A percentile compares a stretch with the other conserved stretches of the same genome.
Evolutionary conservation across 495 filamentous ascomycete genomes (phyloP).

Genomic region (Bombardia bombarda): DNA sequence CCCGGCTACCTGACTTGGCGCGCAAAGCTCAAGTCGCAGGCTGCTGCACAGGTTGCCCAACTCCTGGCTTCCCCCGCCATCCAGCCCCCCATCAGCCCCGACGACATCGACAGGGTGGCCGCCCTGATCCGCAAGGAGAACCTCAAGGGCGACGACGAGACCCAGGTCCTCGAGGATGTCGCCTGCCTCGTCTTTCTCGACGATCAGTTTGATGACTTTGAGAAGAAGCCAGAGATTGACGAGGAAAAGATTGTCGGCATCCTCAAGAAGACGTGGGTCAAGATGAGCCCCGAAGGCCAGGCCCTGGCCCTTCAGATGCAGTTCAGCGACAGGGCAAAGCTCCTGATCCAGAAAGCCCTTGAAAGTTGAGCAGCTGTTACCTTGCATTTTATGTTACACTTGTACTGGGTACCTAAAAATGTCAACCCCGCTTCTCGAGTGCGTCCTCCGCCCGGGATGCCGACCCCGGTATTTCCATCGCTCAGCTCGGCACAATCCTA

Average conservation of each 20-base stretch:
- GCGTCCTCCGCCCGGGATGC: too few species aligned
- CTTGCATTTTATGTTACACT: too few species aligned
- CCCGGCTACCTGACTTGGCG: conserved; percentile 72
- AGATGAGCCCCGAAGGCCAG: conserved; percentile 64
- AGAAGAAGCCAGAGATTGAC: conserved; percentile 44
- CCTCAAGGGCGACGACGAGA: conserved; percentile 53
- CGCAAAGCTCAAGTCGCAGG: conserved; percentile 57
- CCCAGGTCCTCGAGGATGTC: conserved; percentile 71
- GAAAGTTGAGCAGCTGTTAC: too few species aligned
- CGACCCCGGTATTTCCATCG: too few species aligned
- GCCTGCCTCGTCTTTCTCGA: conserved; percentile 82
- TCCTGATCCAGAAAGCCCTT: conserved; percentile 58
- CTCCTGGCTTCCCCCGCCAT: conserved; percentile 42
- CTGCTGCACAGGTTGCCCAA: conserved; percentile 51
- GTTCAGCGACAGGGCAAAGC: conserved; percentile 50
- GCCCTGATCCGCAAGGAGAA: conserved; percentile 59
- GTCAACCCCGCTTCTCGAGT: too few species aligned
- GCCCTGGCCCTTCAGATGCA: conserved; percentile 59
- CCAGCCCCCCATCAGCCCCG: conserved; percentile 23
- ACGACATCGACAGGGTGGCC: conserved; percentile 43
- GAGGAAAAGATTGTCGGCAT: conserved; percentile 71
- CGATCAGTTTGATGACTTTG: conserved; percentile 74
- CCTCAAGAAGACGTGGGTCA: conserved; percentile 74
- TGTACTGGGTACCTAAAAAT: too few species aligned
- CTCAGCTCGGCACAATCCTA: too few species aligned